phyloP scores from a whole-genome alignment of 2,329 filamentous ascomycete species.

The Apiospora koreana region DNA sequence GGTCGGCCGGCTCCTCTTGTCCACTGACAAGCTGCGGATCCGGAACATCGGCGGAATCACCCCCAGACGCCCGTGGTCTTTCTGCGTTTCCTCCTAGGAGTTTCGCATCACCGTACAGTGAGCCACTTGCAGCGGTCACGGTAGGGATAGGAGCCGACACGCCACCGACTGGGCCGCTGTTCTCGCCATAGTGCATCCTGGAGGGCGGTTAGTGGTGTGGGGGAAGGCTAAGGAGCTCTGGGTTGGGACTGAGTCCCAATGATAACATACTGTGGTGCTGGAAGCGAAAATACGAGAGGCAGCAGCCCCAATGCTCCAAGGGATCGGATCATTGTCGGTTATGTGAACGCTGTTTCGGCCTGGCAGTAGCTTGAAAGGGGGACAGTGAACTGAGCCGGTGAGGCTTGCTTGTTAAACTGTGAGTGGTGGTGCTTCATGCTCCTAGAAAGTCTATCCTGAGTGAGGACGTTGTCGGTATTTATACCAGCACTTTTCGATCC shows the following conservation, averaged over 20 bases:
- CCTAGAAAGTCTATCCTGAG: neutral
- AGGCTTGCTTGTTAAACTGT: neutral
- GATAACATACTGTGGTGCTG: conserved; percentile 15
- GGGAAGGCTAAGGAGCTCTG: too few species aligned
- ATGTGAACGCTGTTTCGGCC: neutral
- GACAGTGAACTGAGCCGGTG: neutral
- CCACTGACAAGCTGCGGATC: conserved; percentile 46
- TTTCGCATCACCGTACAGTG: conserved; percentile 39
- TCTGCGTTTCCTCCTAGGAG: conserved; percentile 43
- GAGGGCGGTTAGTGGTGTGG: neutral
- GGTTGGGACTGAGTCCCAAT: neutral
- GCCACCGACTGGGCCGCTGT: conserved; percentile 43
- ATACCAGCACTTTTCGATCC: neutral
- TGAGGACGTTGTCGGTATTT: neutral
- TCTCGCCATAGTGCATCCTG: conserved; percentile 44
- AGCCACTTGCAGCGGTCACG: conserved; percentile 38
- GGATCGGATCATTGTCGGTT: neutral
- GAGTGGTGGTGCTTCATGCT: neutral
- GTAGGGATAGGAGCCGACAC: conserved; percentile 39
- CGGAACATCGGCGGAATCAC: conserved; percentile 39
- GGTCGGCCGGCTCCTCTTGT: conserved; percentile 49
- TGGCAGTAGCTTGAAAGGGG: neutral
- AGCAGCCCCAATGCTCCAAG: conserved; percentile 13
- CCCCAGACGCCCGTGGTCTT: conserved; percentile 37
- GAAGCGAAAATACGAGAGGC: conserved; percentile 12